Conservation (phyloP, 2,329 filamentous ascomycete species). For the Verticillium isaacii region DNA sequence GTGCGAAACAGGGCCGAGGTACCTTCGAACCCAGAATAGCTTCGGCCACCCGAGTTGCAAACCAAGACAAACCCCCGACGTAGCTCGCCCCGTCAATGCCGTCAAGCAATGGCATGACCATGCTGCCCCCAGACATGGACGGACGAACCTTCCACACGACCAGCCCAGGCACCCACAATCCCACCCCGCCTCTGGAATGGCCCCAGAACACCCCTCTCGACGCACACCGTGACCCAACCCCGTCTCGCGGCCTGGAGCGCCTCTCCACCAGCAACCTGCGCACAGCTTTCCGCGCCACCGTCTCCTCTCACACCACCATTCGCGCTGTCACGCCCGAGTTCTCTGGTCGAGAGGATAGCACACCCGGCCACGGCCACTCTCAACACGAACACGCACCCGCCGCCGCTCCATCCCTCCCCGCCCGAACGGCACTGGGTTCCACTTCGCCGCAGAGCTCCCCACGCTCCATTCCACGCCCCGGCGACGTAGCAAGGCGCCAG, state of each 20-base stretch:
- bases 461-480: constrained; percentile 33
- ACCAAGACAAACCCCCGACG: neutral
- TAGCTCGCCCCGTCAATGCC: constrained; percentile 22
- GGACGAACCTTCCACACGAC: constrained; percentile 31
- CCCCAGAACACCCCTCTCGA: constrained; percentile 22
- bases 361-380: neutral
- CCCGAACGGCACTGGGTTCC: constrained; percentile 25
- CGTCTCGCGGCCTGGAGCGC: constrained; percentile 24
- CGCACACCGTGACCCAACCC: constrained; percentile 14
- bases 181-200: constrained; percentile 28
- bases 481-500: constrained; percentile 43
- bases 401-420: constrained; percentile 9
- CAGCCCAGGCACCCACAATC: constrained; percentile 20
- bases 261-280: constrained; percentile 28
- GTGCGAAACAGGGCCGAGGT: neutral
- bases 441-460: constrained; percentile 42
- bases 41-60: neutral
- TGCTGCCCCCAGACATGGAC: constrained; percentile 41
- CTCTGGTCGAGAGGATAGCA: constrained; percentile 21
- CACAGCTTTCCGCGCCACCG: constrained; percentile 25
- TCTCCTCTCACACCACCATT: constrained; percentile 39
- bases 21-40: neutral
- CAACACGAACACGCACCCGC: constrained; percentile 5
- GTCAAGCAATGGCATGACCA: constrained; percentile 40
- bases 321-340: constrained; percentile 64